Conservation (phyloP, 164 flowering plant species). For the Vitis rotundifolia region DNA sequence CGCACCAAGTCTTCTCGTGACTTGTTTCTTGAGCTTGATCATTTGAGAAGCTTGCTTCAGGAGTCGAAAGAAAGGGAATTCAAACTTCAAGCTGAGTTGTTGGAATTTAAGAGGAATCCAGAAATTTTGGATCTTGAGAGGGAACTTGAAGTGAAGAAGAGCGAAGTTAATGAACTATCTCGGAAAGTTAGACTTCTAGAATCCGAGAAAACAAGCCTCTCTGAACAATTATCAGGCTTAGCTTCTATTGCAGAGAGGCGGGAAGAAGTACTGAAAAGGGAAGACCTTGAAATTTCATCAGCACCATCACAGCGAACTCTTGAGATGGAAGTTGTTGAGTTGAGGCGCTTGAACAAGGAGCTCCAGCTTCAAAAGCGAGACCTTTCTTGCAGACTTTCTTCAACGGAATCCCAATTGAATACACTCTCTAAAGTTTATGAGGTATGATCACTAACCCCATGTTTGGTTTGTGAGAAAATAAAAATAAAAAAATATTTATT, state of each 20-base stretch:
- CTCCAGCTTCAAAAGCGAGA: constrained; percentile 81
- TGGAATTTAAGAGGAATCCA: constrained; percentile 40
- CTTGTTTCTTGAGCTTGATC: constrained; percentile 69
- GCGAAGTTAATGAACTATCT: constrained; percentile 40
- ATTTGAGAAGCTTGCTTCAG: constrained; percentile 52
- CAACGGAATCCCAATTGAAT: constrained; percentile 57
- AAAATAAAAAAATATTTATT: not conserved
- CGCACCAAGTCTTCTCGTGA: constrained; percentile 47
- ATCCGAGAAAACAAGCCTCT: constrained; percentile 43
- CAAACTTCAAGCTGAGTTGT: constrained; percentile 56
- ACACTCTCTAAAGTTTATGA: constrained; percentile 53
- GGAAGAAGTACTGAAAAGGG: constrained; percentile 21
- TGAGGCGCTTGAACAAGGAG: constrained; percentile 82
- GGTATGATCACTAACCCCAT: constrained; percentile 36
- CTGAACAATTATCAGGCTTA: constrained; percentile 40
- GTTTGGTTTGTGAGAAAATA: not conserved
- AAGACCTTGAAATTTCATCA: constrained; percentile 15
- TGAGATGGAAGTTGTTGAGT: constrained; percentile 77
- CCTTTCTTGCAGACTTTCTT: constrained; percentile 57
- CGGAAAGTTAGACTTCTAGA: constrained; percentile 47
- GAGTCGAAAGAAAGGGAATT: constrained; percentile 77
- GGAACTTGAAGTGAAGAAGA: constrained; percentile 46
- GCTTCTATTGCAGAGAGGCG: constrained; percentile 23
- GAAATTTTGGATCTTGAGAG: constrained; percentile 48
- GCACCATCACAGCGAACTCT: constrained; percentile 17